Conservation (phyloP, 768 basidiomycete genomes). For the Tulasnella sp. region DNA sequence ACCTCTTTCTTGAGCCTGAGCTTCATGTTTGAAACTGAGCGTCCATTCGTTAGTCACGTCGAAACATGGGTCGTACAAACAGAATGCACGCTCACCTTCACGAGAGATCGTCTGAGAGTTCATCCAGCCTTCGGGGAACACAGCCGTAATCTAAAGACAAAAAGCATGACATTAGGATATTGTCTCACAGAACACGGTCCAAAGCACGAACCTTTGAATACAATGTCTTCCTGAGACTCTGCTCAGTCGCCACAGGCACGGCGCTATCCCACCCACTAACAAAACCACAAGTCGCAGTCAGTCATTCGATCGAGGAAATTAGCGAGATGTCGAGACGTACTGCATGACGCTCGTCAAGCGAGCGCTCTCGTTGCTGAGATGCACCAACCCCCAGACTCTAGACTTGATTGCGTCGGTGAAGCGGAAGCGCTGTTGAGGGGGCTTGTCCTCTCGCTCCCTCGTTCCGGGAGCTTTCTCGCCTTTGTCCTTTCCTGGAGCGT, state of each 20-base stretch:
- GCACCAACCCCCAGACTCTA: slow-evolving; percentile 68
- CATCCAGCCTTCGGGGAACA: slow-evolving; percentile 77
- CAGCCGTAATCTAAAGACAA: slow-evolving; percentile 51
- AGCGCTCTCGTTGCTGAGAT: slow-evolving; percentile 74
- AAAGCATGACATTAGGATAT: neutral
- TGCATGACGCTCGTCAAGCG: slow-evolving; percentile 32
- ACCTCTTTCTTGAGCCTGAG: slow-evolving; percentile 11
- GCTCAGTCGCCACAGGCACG: slow-evolving; percentile 51
- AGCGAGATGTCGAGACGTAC: slow-evolving; percentile 17
- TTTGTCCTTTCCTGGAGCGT: neutral
- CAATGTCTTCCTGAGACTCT: slow-evolving; percentile 63
- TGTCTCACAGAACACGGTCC: neutral
- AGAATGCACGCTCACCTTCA: slow-evolving; percentile 55
- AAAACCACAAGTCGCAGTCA: neutral
- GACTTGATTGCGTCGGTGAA: slow-evolving; percentile 72
- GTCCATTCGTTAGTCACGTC: neutral
- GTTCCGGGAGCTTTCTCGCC: slow-evolving; percentile 11
- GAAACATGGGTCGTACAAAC: neutral
- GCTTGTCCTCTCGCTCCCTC: slow-evolving; percentile 33
- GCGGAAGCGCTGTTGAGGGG: slow-evolving; percentile 65
- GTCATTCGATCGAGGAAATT: neutral
- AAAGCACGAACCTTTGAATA: slow-evolving; percentile 59
- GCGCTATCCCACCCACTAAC: slow-evolving; percentile 12
- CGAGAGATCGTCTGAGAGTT: slow-evolving; percentile 76
- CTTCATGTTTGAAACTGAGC: slow-evolving; percentile 8